Base-by-base conservation (phyloP, 371 early-diverging fungal species). In the Vairimorpha apis region DNA sequence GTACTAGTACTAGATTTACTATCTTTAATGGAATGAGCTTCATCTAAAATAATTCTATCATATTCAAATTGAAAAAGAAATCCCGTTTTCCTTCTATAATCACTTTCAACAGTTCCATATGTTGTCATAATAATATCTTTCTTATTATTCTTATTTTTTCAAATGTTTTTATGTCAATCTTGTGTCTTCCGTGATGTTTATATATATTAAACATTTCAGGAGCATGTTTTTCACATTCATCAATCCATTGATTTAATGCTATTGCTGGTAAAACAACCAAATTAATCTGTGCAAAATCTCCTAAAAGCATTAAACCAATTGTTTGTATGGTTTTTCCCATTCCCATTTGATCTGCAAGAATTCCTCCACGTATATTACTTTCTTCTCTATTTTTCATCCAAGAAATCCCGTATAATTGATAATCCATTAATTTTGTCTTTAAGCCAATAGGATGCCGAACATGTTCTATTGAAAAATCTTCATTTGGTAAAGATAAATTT, bases 11-110 rank as follows among this genome's bases (percentile, higher is more conserved):
- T 86, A 0, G 92, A 91, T 82, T 93, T 93, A 83, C 92, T 93
- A 81, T 99, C 97, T 83, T 99, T 99, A 84, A 99, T 91, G 59
- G 96, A 88, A 80, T 99, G 99, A 0, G 96, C 97, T 84, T 99
- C 99, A 82, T 99, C 99, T 67, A 99, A 89, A 55, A 97, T 88
- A 64, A 93, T 87, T 73, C 92, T 92, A 72, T 90, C 86, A 91
- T 93, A 99, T 29, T 88, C 83, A 47, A 95, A 84, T 74, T 90
- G 89, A 67, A 87, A 87, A 51, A 97, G 86, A 37, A 87, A 85
- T 27, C 55, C 55, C 3, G 55, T 14, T 53, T 53, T 53, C 27
- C 55, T 21, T 53, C 55, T 53, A 29, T 53, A 53, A 27, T 53
- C 55, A 0, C 88, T 75, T 82, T 91, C 91, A 76, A 93, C 94